Base-by-base conservation (phyloP, 257 asterid species). In the Catharanthus roseus region DNA sequence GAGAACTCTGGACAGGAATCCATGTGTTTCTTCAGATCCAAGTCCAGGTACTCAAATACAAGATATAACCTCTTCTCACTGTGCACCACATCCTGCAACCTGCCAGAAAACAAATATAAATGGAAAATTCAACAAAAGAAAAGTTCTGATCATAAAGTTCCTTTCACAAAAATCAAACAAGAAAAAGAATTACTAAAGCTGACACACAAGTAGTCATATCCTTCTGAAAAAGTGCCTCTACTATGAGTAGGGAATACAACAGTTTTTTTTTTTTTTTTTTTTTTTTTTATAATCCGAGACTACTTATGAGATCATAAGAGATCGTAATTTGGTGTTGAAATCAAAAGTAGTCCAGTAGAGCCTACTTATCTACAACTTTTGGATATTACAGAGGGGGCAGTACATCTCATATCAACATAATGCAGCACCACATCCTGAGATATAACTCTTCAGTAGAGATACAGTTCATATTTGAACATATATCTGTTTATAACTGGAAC, bases 41-140 rank as follows among this genome's bases (percentile, higher is more conserved):
- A 83, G 84, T 93, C 99, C 82, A 93, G 89, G 75, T 91, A 93
- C 83, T 93, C 99, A 85, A 93, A 93, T 7, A 93, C 97, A 74
- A 93, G 87, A 77, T 93, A 93, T 74, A 93, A 74, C 28, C 99
- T 88, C 79, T 82, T 93, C 84, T 93, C 99, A 69, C 93, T 85
- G 77, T 93, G 99, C 79, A 93, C 97, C 80, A 93, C 99, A 68
- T 93, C 99, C 83, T 91, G 97, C 89, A 93, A 82, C 96, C 98
- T 93, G 86, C 39, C 67, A 73, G 44, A 39, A 61, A 76, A 56
- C 36, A 66, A 65, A 66, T 26, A 18, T 29, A 33, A 26, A 28
- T 60, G 1, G 29, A 50, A 64, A 23, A 39, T 24, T 49, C 15
- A 50, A 67, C 26, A 6, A 67, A 61, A 36, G 5, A n/a, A 39